Percentiles rank a stretch among this genome's conserved stretches.
phyloP scores from a whole-genome alignment of 2,329 filamentous ascomycete species.

The Arthrinium phaeospermum region DNA sequence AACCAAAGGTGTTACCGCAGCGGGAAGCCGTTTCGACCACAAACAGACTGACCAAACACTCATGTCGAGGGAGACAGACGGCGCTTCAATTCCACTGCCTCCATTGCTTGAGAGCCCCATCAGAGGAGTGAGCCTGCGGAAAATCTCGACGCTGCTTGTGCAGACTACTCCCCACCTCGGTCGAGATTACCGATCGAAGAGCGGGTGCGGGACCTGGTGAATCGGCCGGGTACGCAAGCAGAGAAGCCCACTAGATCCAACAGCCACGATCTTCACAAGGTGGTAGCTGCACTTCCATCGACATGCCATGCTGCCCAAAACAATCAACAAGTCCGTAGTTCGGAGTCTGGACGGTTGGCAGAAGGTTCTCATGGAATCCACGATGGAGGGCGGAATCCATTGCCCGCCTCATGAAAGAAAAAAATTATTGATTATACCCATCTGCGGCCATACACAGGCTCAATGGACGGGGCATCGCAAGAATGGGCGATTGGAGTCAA shows the following conservation, averaged over 20 bases:
- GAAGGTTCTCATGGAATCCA: neutral
- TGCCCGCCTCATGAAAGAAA: neutral
- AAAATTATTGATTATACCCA: neutral
- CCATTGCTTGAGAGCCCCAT: neutral
- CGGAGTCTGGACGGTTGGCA: neutral
- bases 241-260: no score
- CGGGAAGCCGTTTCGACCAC: neutral
- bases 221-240: neutral
- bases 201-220: no score
- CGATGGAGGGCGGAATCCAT: neutral
- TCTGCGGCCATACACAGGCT: neutral
- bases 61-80: neutral
- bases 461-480: neutral
- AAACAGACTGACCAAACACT: neutral
- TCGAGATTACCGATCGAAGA: no score
- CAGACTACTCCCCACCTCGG: no score
- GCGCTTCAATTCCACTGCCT: neutral
- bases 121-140: neutral
- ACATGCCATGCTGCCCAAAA: neutral
- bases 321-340: neutral
- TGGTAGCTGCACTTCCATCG: neutral
- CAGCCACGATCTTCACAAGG: neutral
- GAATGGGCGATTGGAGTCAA: neutral
- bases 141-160: no score
- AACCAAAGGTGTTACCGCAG: neutral